Percentiles rank a stretch among this genome's conserved stretches.
Evolutionary conservation across 345 rosid genomes (phyloP).

Genomic region (Eutrema yunnanense): DNA sequence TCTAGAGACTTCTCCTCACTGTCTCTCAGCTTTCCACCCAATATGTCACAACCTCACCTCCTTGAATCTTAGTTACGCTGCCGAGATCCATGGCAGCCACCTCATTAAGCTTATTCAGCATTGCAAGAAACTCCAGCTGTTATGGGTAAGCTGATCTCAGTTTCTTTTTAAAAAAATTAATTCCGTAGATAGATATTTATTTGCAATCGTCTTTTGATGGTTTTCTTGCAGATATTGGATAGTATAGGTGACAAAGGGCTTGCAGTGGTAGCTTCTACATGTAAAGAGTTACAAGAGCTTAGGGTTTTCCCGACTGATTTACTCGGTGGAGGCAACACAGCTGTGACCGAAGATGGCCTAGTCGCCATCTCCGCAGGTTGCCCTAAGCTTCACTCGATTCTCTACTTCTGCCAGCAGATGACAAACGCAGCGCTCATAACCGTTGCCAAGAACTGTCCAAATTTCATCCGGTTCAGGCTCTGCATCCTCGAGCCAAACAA

Average conservation of each 20-base stretch:
- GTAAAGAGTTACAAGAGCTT: slow-evolving; percentile 80
- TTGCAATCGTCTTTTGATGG: background rate
- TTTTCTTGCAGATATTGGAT: slow-evolving; percentile 66
- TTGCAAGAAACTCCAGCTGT: slow-evolving; percentile 68
- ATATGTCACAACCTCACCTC: slow-evolving; percentile 56
- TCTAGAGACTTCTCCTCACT: slow-evolving; percentile 59
- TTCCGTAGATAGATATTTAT: background rate
- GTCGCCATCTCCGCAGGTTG: slow-evolving; percentile 86
- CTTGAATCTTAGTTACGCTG: slow-evolving; percentile 86
- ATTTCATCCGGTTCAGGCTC: slow-evolving; percentile 77
- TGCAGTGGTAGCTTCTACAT: slow-evolving; percentile 67
- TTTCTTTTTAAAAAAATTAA: background rate
- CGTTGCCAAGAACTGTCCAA: slow-evolving; percentile 75
- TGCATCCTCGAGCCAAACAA: slow-evolving; percentile 72
- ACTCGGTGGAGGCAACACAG: slow-evolving; percentile 45
- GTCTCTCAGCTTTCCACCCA: slow-evolving; percentile 57
- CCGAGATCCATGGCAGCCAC: slow-evolving; percentile 58
- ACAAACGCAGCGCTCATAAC: slow-evolving; percentile 86
- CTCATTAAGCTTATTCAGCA: slow-evolving; percentile 57
- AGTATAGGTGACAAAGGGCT: slow-evolving; percentile 90
- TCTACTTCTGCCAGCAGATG: slow-evolving; percentile 96
- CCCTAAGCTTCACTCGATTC: slow-evolving; percentile 70
- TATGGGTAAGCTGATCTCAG: slow-evolving; percentile 55
- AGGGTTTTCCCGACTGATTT: slow-evolving; percentile 91
- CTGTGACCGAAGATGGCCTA: slow-evolving; percentile 85